Percentiles rank a stretch among this genome's conserved stretches.
Conservation (phyloP, 2,329 filamentous ascomycete genomes). For the Torrubiellomyces zombiae region DNA sequence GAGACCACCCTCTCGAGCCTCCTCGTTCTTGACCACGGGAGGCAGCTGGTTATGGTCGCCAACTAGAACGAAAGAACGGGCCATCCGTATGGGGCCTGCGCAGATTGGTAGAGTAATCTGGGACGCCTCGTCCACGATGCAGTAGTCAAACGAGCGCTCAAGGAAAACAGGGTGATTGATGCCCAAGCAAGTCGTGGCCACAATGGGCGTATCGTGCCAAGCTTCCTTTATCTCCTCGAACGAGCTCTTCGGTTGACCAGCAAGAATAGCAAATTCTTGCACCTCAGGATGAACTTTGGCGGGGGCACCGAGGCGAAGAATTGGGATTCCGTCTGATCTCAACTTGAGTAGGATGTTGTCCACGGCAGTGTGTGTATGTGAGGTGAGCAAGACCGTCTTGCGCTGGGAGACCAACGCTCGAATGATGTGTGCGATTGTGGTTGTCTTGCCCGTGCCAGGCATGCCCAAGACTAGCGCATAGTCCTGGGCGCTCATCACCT, state of each 20-base stretch:
- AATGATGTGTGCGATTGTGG: slow-evolving; percentile 95
- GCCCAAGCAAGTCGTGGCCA: slow-evolving; percentile 87
- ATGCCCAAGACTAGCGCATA: slow-evolving; percentile 96
- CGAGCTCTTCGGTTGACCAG: slow-evolving; percentile 52
- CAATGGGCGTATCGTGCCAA: slow-evolving; percentile 75
- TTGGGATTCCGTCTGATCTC: slow-evolving; percentile 56
- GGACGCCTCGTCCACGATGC: slow-evolving; percentile 94
- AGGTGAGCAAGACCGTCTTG: slow-evolving; percentile 84
- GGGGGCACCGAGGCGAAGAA: slow-evolving; percentile 70
- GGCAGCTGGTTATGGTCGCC: slow-evolving; percentile 95
- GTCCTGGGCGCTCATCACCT: slow-evolving; percentile 89
- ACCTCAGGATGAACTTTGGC: slow-evolving; percentile 83
- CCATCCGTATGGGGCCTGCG: slow-evolving; percentile 83
- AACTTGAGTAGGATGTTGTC: slow-evolving; percentile 97
- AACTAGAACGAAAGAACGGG: slow-evolving; percentile 82
- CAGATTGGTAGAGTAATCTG: slow-evolving; percentile 95
- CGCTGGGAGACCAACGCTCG: slow-evolving; percentile 72
- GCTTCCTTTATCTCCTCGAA: slow-evolving; percentile 72
- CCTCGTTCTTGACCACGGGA: slow-evolving; percentile 82
- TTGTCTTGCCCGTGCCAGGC: slow-evolving; percentile 97
- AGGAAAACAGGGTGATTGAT: slow-evolving; percentile 81
- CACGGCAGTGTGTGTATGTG: slow-evolving; percentile 92
- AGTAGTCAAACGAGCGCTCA: slow-evolving; percentile 87
- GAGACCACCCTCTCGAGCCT: slow-evolving; percentile 69
- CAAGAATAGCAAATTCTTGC: slow-evolving; percentile 67